These are phyloP conservation scores for Podospora pseudopauciseta DNA, from an alignment of 495 filamentous ascomycete genomes.

Conservation along the genomic window DNA sequence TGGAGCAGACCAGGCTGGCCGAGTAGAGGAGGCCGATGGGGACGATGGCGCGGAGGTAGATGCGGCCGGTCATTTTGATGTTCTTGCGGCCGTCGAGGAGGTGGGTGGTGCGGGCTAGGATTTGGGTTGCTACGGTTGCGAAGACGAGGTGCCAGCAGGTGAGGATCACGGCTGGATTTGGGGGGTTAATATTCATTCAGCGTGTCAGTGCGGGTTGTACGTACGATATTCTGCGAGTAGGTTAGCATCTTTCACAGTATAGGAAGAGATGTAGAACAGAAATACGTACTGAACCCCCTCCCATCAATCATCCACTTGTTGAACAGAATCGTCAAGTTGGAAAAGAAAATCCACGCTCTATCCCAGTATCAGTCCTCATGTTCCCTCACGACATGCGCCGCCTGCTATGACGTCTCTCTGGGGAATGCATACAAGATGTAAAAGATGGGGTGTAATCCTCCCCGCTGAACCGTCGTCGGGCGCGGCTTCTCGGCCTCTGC, in stretches of 20 bases:
- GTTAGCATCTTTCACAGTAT: conserved; percentile 16
- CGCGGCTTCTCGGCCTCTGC: conserved; percentile 20
- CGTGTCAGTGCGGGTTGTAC: conserved; percentile 3
- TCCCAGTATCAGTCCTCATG: not conserved
- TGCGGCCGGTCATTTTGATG: conserved; percentile 63
- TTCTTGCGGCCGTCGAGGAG: conserved; percentile 65
- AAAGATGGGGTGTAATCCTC: conserved; percentile 21
- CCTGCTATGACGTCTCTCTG: not conserved
- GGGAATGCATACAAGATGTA: conserved; percentile 21
- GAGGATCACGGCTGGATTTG: conserved; percentile 48
- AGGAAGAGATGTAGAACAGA: not conserved
- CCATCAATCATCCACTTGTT: conserved; percentile 87
- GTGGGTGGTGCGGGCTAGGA: conserved; percentile 64
- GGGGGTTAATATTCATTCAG: conserved; percentile 10
- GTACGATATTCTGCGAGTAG: conserved; percentile 32
- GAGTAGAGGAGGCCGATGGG: conserved; percentile 73
- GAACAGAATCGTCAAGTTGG: conserved; percentile 86
- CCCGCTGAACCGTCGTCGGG: conserved; percentile 12
- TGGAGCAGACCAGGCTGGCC: conserved; percentile 67
- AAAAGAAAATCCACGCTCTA: conserved; percentile 84
- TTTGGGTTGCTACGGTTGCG: conserved; percentile 68
- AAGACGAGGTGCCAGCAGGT: conserved; percentile 78
- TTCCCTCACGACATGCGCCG: not conserved
- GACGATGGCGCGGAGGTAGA: conserved; percentile 68
- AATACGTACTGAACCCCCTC: conserved; percentile 70